Evolutionary conservation across 2,329 filamentous ascomycete genomes (phyloP), one percentile per base, ranked within the genome.

Genomic region (Epichloe bromicola): DNA sequence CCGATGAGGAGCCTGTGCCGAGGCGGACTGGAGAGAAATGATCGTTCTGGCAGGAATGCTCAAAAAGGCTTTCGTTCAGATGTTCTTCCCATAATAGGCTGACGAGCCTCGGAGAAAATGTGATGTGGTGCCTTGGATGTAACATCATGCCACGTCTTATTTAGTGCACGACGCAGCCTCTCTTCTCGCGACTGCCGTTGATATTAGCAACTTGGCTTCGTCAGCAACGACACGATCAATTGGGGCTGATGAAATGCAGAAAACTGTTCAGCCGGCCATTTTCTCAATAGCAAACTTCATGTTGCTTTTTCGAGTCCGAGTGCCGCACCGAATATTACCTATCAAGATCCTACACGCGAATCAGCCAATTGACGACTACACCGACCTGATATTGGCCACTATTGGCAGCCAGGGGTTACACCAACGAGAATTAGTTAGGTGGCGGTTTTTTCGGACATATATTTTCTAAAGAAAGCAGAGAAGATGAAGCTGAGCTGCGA

Each of bases 351-450:
- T 23, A 39, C 48, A 48, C 17, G 30, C 20, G 37, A n/a, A 33
- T 45, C 45, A 39, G 20, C 38, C 23, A 42, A 45, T 46, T 23
- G 43, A 34, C 36, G 36, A 49, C 44, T 17, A 47, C 40, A 12
- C 39, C 26, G 19, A 52, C 34, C n/a, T 39, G 42, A 46, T 43
- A 30, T 30, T 46, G 48, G 43, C 42, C 19, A 46, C 50, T 52
- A 49, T 45, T 41, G 49, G 46, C 46, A 44, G 34, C 49, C 37
- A 43, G 37, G 37, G 37, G 55, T 56, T 54, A 54, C 53, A 56
- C 56, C 33, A 47, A 51, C 51, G 38, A 54, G 42, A 51, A 44
- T 53, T 37, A n/a, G 48, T 36, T 51, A 49, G 49, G 51, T 55
- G 51, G 45, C 49, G 46, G 42, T 10, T 33, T 39, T 30, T 20